Evolutionary conservation across 257 asterid genomes (phyloP).

Genomic region (Salvia hispanica): DNA sequence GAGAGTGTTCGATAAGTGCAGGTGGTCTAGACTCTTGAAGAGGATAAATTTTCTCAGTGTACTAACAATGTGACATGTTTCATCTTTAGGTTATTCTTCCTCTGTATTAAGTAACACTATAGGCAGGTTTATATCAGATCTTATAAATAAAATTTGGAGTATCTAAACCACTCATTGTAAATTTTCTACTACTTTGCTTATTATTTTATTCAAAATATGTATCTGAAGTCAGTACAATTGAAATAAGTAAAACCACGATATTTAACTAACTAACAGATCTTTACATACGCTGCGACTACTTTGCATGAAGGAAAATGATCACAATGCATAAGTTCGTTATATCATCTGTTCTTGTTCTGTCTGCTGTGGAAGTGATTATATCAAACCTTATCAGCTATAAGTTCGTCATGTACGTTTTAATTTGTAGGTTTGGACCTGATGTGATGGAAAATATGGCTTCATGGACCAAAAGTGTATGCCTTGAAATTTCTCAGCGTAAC

Average conservation of each 20-base stretch:
- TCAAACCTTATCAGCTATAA: conserved; percentile 18
- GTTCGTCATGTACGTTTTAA: conserved; percentile 11
- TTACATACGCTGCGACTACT: conserved; percentile 1
- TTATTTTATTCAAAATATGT: background rate
- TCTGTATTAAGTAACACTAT: background rate
- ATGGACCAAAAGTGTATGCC: conserved; percentile 85
- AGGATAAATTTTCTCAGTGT: conserved; percentile 14
- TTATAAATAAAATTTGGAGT: background rate
- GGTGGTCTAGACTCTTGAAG: background rate
- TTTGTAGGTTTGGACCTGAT: conserved; percentile 87
- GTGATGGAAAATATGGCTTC: conserved; percentile 88
- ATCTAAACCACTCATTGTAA: background rate
- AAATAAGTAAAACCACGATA: background rate
- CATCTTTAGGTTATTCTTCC: conserved; percentile 2
- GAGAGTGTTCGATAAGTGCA: conserved; percentile 8
- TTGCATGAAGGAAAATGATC: conserved; percentile 23
- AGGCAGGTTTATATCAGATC: conserved; percentile 9
- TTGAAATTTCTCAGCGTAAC: conserved; percentile 65
- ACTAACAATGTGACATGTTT: conserved; percentile 9
- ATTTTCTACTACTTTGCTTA: conserved; percentile 17
- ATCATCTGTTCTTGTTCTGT: conserved; percentile 15
- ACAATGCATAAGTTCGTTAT: no score
- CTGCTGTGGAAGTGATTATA: conserved; percentile 5
- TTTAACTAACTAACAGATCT: background rate
- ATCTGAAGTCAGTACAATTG: conserved; percentile 3